Percentiles rank a stretch among this genome's conserved stretches.
phyloP scores from a whole-genome alignment of 2,329 filamentous ascomycete genomes.

The Escovopsis sp. region DNA sequence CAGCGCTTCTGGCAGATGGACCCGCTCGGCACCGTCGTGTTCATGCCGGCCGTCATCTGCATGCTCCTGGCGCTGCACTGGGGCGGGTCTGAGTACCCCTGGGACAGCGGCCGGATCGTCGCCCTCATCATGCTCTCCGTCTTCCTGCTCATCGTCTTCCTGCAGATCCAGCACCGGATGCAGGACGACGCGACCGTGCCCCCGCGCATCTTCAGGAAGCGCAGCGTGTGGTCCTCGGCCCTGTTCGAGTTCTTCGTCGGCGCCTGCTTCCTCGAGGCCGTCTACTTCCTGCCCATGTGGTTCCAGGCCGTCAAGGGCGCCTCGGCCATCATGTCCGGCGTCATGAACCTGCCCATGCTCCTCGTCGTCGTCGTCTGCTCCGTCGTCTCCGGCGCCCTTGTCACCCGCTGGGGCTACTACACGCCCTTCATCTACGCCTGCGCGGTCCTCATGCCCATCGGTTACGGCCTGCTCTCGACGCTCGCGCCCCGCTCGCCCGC shows the following conservation, averaged over 20 bases:
- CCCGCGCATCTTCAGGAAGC: conserved; percentile 18
- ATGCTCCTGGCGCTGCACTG: conserved; percentile 32
- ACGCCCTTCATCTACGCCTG: conserved; percentile 21
- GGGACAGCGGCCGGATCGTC: conserved; percentile 22
- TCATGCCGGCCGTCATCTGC: conserved; percentile 22
- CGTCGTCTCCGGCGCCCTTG: conserved; percentile 11
- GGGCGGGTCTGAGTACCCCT: conserved; percentile 22
- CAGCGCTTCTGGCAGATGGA: conserved; percentile 26
- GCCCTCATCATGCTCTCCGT: conserved; percentile 21
- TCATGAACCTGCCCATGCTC: conserved; percentile 25
- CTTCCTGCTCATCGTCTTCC: conserved; percentile 15
- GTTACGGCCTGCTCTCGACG: conserved; percentile 27
- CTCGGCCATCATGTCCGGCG: conserved; percentile 18
- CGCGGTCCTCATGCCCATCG: conserved; percentile 16
- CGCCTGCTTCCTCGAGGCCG: conserved; percentile 21
- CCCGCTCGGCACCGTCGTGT: conserved; percentile 13
- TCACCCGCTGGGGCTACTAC: conserved; percentile 22
- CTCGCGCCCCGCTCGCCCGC: conserved; percentile 8
- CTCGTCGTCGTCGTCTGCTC: conserved; percentile 6
- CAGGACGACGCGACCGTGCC: conserved; percentile 24
- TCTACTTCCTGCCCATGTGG: conserved; percentile 28
- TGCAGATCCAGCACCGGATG: conserved; percentile 19
- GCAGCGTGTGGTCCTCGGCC: conserved; percentile 17
- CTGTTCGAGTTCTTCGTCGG: conserved; percentile 22
- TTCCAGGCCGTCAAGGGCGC: conserved; percentile 20